Evolutionary conservation across 2,329 filamentous ascomycete species (phyloP), one percentile per base, ranked within the genome.

Genomic region (Fusarium continuum): DNA sequence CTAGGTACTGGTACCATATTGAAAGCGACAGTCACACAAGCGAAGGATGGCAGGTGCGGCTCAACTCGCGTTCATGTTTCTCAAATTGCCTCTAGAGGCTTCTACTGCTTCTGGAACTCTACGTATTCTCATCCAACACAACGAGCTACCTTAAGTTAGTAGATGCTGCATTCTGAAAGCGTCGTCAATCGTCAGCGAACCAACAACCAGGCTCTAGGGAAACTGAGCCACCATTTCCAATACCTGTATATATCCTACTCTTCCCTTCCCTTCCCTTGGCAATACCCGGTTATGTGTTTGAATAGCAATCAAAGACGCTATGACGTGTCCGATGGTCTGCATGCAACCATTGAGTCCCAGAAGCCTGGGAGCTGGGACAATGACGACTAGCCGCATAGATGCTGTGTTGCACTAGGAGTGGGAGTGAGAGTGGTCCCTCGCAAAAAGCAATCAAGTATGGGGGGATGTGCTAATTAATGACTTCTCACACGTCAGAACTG

Each of bases 271-370:
- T n/a, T n/a, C 38, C 19, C 32, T 59, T 59, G 47, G 26, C 57
- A 29, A 25, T 13, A 20, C 36, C 41, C 45, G 29, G 26, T 40
- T 50, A 23, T 38, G 40, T 61, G 20, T 29, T 28, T 47, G 44
- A 56, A 46, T 22, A 26, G 29, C 29, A 61, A 28, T 32, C 28
- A 47, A 40, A 29, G 43, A 34, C 25, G 44, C 43, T 43, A 55
- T 25, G 39, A 43, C 41, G 43, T 53, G 28, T 56, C 61, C 61
- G 51, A 58, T 38, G 50, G 57, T 49, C 44, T 53, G 56, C 40
- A 52, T 53, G 34, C 29, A 36, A 13, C 26, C 46, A 64, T 17
- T 28, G 14, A 43, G 55, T 47, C 31, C 55, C 57, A 54, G 41
- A 54, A 35, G 48, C 38, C 51, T 46, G 57, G 62, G 28, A 20